phyloP scores from a whole-genome alignment of 306 rosid genomes.

The Cajanus cajan region DNA sequence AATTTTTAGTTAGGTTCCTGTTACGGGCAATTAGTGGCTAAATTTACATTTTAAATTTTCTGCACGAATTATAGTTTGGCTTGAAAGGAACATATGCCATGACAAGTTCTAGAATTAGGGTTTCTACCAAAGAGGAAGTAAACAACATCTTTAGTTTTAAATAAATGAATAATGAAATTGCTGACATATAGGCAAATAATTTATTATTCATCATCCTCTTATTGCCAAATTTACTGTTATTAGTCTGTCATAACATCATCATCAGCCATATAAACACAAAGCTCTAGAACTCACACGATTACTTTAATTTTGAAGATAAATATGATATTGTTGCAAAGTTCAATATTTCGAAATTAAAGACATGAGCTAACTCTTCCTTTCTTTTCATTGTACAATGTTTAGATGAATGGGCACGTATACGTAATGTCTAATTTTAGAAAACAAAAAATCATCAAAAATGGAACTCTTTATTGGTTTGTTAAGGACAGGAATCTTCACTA shows the following conservation, averaged over 20 bases:
- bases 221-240: background rate
- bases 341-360: background rate
- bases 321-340: background rate
- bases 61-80: background rate
- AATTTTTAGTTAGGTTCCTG: background rate
- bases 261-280: background rate
- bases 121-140: background rate
- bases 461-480: background rate
- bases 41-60: background rate
- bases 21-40: background rate
- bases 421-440: background rate
- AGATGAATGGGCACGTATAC: background rate
- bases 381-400: background rate
- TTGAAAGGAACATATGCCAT: background rate
- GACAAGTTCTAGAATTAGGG: background rate
- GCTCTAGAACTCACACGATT: too few relatives aligned
- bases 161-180: background rate
- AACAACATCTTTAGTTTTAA: background rate
- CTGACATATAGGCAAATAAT: background rate
- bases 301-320: background rate
- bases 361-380: background rate
- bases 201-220: background rate
- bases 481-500: background rate
- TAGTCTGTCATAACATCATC: too few relatives aligned
- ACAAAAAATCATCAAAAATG: constrained; percentile 5